Evolutionary conservation across 768 basidiomycete genomes (phyloP), one percentile per base, ranked within the genome.

Genomic region (Wakefieldia striispora): DNA sequence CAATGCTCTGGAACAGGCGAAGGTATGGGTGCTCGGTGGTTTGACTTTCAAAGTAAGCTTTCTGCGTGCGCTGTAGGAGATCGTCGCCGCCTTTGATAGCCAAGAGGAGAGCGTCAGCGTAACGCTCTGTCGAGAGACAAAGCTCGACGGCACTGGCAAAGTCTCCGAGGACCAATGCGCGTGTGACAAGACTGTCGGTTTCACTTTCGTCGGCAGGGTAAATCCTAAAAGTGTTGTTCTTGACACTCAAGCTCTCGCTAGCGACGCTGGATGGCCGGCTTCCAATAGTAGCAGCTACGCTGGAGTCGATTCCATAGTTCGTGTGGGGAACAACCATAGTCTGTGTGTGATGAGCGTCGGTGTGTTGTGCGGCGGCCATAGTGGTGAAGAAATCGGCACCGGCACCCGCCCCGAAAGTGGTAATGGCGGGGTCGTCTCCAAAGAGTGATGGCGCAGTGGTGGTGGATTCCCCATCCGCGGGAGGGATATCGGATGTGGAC

Each of bases 241-340:
- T 93, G 62, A 85, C 67, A 2, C 70, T 75, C 39, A 62, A 19
- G 43, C 43, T 54, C 41, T 65, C 62, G 47, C 62, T 87, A 0
- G 83, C 80, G 31, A 88, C 78, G 7, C 91, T 93, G 0, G 91
- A 91, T 3, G 93, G 84, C 2, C 91, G 77, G 2, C 91, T 94
- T n/a, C 95, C 95, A 23, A 91, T 78, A 0, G 95, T 99, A 0
- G 95, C 95, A 17, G 95, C 95, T 13, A 95, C 93, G 2, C 91
- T 93, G 0, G 94, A 95, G 61, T 93, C 93, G 27, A 86, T 67
- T 4, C 79, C 80, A 50, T 91, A 88, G 58, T 84, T 88, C 42
- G 78, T 83, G 56, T 92, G 92, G 0, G 92, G 93, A 6, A 94
- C 78, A 27, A 75, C 67, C 45, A 91, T 75, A 6, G 62, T 49